Evolutionary conservation across 2,329 filamentous ascomycete genomes (phyloP).

Genomic region (Neopestalotiopsis rosae): DNA sequence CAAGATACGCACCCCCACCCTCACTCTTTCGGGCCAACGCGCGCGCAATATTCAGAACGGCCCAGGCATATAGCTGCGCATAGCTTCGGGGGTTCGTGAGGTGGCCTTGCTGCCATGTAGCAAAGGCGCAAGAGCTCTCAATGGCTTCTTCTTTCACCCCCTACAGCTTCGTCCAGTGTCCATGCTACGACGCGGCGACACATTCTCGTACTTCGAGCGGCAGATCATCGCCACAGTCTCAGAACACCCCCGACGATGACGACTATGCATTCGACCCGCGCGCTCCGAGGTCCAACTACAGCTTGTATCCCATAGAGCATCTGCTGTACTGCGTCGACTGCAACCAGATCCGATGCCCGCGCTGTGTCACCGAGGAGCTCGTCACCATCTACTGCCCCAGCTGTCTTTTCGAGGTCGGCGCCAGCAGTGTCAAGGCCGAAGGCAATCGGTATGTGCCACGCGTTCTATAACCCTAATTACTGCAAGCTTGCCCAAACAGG

Average conservation of each 20-base stretch:
- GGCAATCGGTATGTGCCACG: conserved; percentile 76
- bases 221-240: conserved; percentile 28
- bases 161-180: conserved; percentile 72
- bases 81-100: background rate
- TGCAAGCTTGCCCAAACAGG: conserved; percentile 7
- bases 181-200: conserved; percentile 47
- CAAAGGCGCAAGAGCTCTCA: conserved; percentile 45
- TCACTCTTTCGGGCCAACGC: background rate
- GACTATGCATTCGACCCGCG: conserved; percentile 85
- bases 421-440: conserved; percentile 88
- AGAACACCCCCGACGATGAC: conserved; percentile 49
- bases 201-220: conserved; percentile 36
- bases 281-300: conserved; percentile 84
- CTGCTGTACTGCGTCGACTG: conserved; percentile 97
- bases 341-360: conserved; percentile 90
- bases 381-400: conserved; percentile 94
- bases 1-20: background rate
- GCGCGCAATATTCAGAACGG: background rate
- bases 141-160: conserved; percentile 49
- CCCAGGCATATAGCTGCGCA: background rate
- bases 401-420: conserved; percentile 95
- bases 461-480: conserved; percentile 10
- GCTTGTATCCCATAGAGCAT: conserved; percentile 90
- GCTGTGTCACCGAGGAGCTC: conserved; percentile 92
- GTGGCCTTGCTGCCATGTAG: conserved; percentile 19